Evolutionary conservation across 805 yeast genomes (phyloP).

Genomic region (Candida ulmi): DNA sequence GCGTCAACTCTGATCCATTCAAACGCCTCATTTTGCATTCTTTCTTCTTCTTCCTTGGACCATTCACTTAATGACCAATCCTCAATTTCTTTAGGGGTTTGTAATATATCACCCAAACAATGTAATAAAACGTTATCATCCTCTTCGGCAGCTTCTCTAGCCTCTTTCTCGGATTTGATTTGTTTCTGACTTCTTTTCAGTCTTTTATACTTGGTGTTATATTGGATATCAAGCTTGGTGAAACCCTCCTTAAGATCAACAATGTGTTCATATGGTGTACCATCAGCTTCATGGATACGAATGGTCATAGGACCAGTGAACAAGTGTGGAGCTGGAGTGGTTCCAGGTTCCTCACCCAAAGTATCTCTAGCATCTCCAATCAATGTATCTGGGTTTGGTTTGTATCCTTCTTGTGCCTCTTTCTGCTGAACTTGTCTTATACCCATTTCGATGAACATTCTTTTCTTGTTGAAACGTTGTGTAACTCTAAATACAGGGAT

Average conservation of each 20-base stretch:
- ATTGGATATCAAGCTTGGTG: constrained; percentile 88
- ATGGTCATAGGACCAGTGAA: constrained; percentile 96
- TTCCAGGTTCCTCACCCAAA: constrained; percentile 5
- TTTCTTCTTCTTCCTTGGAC: constrained; percentile 63
- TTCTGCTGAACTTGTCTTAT: constrained; percentile 83
- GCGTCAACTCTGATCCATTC: constrained; percentile 99
- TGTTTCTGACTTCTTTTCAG: constrained; percentile 53
- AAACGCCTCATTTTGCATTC: constrained; percentile 74
- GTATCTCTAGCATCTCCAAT: constrained; percentile 33
- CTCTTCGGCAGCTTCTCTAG: constrained; percentile 22
- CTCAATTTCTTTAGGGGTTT: constrained; percentile 49
- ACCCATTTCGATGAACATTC: constrained; percentile 92
- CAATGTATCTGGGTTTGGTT: constrained; percentile 31
- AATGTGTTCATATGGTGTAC: constrained; percentile 97
- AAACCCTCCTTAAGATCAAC: constrained; percentile 82
- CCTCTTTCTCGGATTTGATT: constrained; percentile 37
- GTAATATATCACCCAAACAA: constrained; percentile 76
- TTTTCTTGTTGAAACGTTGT: constrained; percentile 87
- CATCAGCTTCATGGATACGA: constrained; percentile 95
- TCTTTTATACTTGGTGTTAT: constrained; percentile 88
- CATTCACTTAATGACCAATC: constrained; percentile 75
- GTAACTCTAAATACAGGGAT: constrained; percentile 85
- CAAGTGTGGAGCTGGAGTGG: constrained; percentile 26
- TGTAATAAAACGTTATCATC: constrained; percentile 38
- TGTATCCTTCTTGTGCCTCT: constrained; percentile 36